These are phyloP conservation scores for Zygosaccharomyces lentus DNA, from an alignment of 805 yeast species.

Conservation along the genomic window DNA sequence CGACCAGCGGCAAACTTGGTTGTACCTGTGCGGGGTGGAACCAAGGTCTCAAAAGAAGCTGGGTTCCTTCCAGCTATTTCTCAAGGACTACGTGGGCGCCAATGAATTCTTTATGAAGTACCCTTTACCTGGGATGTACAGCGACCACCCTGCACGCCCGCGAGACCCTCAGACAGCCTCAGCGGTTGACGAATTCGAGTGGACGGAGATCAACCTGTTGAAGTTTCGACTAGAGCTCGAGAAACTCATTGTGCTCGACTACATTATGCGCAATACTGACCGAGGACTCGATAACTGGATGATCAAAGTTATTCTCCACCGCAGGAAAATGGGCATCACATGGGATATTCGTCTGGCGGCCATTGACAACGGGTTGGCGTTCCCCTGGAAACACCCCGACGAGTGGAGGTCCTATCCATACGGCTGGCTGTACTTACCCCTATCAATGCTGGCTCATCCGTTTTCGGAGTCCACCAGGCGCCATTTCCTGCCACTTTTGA, in stretches of 20 bases:
- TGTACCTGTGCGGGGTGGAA: conserved; percentile 14
- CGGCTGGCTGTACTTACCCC: conserved; percentile 72
- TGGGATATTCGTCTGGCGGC: conserved; percentile 54
- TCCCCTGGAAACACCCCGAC: conserved; percentile 81
- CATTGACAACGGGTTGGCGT: conserved; percentile 68
- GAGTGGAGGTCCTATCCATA: conserved; percentile 77
- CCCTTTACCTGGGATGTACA: conserved; percentile 49
- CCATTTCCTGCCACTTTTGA: conserved; percentile 54
- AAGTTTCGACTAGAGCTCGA: conserved; percentile 61
- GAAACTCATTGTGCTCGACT: conserved; percentile 65
- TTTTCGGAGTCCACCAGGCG: conserved; percentile 51
- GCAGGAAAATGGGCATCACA: conserved; percentile 5
- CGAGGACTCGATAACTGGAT: conserved; percentile 76
- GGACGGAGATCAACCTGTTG: conserved; percentile 48
- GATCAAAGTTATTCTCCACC: conserved; percentile 51
- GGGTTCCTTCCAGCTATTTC: conserved; percentile 65
- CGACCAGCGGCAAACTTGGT: conserved; percentile 21
- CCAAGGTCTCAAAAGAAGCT: conserved; percentile 38
- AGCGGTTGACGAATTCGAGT: conserved; percentile 37
- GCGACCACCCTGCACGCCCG: conserved; percentile 7
- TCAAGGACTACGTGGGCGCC: conserved; percentile 57
- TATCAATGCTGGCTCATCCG: conserved; percentile 61
- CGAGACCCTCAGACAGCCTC: conserved; percentile 4
- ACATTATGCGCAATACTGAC: conserved; percentile 71
- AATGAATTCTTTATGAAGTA: conserved; percentile 50